These are phyloP conservation scores for Pseudopyricularia javanii DNA, from an alignment of 2,329 filamentous ascomycete species.

Conservation along the genomic window DNA sequence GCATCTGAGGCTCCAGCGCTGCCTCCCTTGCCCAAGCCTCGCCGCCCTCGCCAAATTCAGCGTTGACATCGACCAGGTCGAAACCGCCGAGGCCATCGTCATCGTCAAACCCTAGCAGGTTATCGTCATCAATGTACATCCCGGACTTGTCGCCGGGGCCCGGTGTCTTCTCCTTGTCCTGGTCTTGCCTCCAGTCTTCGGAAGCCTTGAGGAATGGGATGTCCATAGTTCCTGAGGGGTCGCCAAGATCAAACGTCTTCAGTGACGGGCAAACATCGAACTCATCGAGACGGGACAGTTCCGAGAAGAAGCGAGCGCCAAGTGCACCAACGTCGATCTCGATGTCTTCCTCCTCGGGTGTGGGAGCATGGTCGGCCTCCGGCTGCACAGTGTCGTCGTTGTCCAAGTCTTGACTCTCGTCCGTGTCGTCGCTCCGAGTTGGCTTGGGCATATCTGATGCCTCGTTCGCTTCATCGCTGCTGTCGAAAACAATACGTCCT, in stretches of 20 bases:
- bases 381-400: constrained; percentile 23
- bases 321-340: constrained; percentile 71
- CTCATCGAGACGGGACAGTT: constrained; percentile 62
- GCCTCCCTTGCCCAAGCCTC: constrained; percentile 92
- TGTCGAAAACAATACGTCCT: constrained; percentile 94
- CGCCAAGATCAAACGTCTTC: constrained; percentile 84
- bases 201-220: constrained; percentile 84
- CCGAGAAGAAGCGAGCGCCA: constrained; percentile 73
- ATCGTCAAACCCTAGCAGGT: constrained; percentile 69
- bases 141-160: constrained; percentile 56
- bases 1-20: constrained; percentile 74
- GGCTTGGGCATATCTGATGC: constrained; percentile 20
- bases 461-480: constrained; percentile 72
- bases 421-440: constrained; percentile 20
- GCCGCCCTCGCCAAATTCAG: constrained; percentile 88
- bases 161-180: constrained; percentile 48
- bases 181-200: constrained; percentile 70
- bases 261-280: constrained; percentile 92
- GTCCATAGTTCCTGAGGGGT: constrained; percentile 72
- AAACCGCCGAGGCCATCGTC: constrained; percentile 66
- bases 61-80: constrained; percentile 53
- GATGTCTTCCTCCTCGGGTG: constrained; percentile 37
- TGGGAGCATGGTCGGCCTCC: constrained; percentile 10
- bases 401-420: constrained; percentile 23
- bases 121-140: constrained; percentile 78